phyloP scores from a whole-genome alignment of 306 rosid species.

The Cicer cuneatum region DNA sequence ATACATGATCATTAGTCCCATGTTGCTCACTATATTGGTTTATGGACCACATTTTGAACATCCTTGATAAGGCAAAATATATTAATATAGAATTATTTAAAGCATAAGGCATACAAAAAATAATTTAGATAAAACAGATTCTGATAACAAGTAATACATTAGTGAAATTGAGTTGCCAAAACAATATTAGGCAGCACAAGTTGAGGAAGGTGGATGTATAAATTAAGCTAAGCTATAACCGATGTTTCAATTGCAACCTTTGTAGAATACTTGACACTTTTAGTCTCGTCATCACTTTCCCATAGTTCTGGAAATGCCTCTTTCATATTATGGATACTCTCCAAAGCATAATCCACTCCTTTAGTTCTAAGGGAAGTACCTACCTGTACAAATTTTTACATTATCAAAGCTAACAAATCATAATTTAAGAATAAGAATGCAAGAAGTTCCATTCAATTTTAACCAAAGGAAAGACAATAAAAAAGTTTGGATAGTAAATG shows the following conservation, averaged over 20 bases:
- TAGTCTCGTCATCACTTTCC: conserved; percentile 60
- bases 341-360: conserved; percentile 79
- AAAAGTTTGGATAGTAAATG: not conserved
- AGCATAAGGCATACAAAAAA: too few relatives aligned
- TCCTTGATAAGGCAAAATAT: too few relatives aligned
- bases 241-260: conserved; percentile 71
- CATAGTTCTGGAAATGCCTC: conserved; percentile 93
- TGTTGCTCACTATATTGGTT: too few relatives aligned
- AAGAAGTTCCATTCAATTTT: conserved; percentile 16
- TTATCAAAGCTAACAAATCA: not conserved
- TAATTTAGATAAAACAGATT: not conserved
- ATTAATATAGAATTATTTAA: too few relatives aligned
- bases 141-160: conserved; percentile 31
- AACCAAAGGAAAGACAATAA: not conserved
- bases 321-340: conserved; percentile 84
- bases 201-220: conserved; percentile 1
- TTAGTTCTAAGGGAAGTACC: conserved; percentile 56
- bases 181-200: conserved; percentile 31
- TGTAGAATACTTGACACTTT: conserved; percentile 46
- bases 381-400: conserved; percentile 56
- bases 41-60: too few relatives aligned
- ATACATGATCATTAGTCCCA: too few relatives aligned
- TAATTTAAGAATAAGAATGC: conserved; percentile 23
- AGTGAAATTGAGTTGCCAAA: conserved; percentile 20
- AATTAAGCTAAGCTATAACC: conserved; percentile 66